phyloP scores from a whole-genome alignment of 345 rosid genomes.

The Moricandia moricandioides region DNA sequence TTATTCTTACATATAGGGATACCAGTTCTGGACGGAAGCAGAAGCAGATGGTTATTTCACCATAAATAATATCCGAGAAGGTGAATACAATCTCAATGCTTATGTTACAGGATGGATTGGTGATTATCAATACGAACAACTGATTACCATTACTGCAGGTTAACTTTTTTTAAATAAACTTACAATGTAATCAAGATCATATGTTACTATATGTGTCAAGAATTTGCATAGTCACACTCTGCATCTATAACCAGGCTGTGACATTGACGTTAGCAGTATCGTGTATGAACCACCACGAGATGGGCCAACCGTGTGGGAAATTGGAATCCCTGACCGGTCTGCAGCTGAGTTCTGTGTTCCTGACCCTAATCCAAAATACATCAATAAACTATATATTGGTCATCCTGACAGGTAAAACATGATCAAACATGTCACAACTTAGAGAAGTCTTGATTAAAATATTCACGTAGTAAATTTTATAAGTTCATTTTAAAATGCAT shows the following conservation, averaged over 20 bases:
- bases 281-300: slow-evolving; percentile 64
- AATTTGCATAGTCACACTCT: slow-evolving; percentile 1
- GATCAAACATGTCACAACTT: background rate
- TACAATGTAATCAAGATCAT: background rate
- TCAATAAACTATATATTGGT: slow-evolving; percentile 57
- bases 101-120: slow-evolving; percentile 74
- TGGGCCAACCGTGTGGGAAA: slow-evolving; percentile 93
- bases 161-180: background rate
- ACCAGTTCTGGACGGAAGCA: slow-evolving; percentile 77
- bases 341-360: slow-evolving; percentile 75
- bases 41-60: slow-evolving; percentile 57
- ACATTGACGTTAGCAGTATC: slow-evolving; percentile 50
- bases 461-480: background rate
- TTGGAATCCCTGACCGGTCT: slow-evolving; percentile 74
- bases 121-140: slow-evolving; percentile 48
- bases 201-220: background rate
- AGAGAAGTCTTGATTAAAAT: background rate
- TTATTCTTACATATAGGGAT: slow-evolving; percentile 40
- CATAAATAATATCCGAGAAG: slow-evolving; percentile 45
- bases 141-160: slow-evolving; percentile 58
- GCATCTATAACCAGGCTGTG: slow-evolving; percentile 41
- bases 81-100: slow-evolving; percentile 67
- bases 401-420: slow-evolving; percentile 65
- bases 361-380: slow-evolving; percentile 62
- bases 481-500: too few species aligned